A percentile compares a stretch with the other conserved stretches of the same genome.
These are phyloP conservation scores for Cryptosporidium canis DNA, from an alignment of 169 alveolate genomes.

Conservation along the genomic window DNA sequence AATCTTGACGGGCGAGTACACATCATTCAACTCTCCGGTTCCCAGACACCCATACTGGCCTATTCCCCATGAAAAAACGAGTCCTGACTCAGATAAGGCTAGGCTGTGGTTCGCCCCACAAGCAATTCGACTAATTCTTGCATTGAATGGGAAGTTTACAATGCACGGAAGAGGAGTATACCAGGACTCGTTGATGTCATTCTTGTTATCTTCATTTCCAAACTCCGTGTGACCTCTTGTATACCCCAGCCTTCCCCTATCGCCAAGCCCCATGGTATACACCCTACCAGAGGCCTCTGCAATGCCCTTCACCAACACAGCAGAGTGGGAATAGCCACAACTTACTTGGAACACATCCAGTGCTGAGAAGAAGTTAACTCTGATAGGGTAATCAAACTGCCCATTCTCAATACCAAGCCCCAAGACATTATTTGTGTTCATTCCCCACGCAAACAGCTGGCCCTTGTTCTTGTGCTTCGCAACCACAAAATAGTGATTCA, in stretches of 20 bases:
- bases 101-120: conserved; percentile 57
- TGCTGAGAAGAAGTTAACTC: conserved; percentile 23
- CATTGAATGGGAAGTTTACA: conserved; percentile 30
- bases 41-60: conserved; percentile 60
- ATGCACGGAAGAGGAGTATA: conserved; percentile 39
- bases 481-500: conserved; percentile 35
- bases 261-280: conserved; percentile 56
- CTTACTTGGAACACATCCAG: conserved; percentile 49
- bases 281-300: conserved; percentile 32
- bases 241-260: conserved; percentile 59
- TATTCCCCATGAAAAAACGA: conserved; percentile 39
- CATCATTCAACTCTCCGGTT: conserved; percentile 36
- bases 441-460: conserved; percentile 46
- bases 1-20: conserved; percentile 18
- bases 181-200: conserved; percentile 37
- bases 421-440: conserved; percentile 35
- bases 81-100: conserved; percentile 29
- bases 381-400: conserved; percentile 12
- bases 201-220: conserved; percentile 20
- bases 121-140: conserved; percentile 40
- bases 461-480: conserved; percentile 30
- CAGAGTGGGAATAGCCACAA: conserved; percentile 47
- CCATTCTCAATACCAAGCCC: conserved; percentile 39
- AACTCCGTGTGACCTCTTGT: conserved; percentile 37
- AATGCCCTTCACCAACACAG: conserved; percentile 18